A percentile compares a stretch with the other conserved stretches of the same genome.
Conservation (phyloP, 108 stramenopile genomes). For the Conticribra guillardii region DNA sequence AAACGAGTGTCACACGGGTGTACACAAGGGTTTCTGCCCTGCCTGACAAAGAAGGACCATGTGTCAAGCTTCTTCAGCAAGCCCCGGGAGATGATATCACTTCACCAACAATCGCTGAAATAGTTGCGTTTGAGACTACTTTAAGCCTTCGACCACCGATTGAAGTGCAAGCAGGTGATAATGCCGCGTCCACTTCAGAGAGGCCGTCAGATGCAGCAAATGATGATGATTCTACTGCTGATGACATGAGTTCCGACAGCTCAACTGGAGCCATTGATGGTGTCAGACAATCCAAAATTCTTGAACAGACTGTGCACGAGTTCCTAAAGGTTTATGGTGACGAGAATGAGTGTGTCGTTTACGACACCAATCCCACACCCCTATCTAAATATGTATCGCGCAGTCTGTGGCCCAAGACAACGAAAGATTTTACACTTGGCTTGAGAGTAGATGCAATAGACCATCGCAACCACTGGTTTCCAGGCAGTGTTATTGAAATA, state of each 20-base stretch:
- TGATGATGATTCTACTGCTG: constrained; percentile 35
- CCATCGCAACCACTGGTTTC: constrained; percentile 86
- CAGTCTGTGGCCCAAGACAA: constrained; percentile 75
- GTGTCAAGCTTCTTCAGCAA: constrained; percentile 58
- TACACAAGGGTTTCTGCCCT: constrained; percentile 59
- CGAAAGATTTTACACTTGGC: constrained; percentile 79
- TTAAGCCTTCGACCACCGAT: constrained; percentile 51
- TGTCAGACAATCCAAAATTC: constrained; percentile 33
- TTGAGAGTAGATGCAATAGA: constrained; percentile 95
- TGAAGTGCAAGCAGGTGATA: neutral
- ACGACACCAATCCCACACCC: constrained; percentile 70
- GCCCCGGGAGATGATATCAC: constrained; percentile 49
- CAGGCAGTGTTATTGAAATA: constrained; percentile 87
- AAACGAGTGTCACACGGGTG: constrained; percentile 35
- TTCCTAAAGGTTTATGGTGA: constrained; percentile 70
- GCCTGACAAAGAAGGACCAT: constrained; percentile 87
- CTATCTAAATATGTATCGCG: constrained; percentile 80
- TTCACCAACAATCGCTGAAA: constrained; percentile 52
- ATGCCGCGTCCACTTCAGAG: neutral
- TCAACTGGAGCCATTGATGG: constrained; percentile 19
- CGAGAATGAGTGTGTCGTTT: constrained; percentile 71
- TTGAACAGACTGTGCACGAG: constrained; percentile 43
- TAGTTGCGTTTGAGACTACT: constrained; percentile 82
- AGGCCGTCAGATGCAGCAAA: neutral
- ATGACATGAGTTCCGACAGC: constrained; percentile 38